Evolutionary conservation across 164 flowering plant genomes (phyloP).

Genomic region (Vitis labrusca): DNA sequence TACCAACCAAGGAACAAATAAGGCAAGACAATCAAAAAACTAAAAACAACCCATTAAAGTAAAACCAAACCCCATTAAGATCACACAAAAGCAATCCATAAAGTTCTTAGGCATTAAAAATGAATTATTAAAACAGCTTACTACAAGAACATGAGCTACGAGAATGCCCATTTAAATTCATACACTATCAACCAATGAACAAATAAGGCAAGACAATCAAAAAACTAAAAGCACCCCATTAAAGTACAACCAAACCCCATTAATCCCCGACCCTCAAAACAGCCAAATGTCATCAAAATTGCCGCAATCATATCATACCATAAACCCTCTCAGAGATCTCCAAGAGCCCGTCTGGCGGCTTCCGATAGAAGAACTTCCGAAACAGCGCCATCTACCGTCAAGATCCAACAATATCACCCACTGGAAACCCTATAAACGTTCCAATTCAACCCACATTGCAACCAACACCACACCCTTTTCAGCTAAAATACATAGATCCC

Average conservation of each 20-base stretch:
- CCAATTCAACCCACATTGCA: constrained; percentile 20
- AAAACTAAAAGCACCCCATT: neutral
- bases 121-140: no score
- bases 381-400: constrained; percentile 50
- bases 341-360: constrained; percentile 73
- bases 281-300: neutral
- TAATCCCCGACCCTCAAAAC: neutral
- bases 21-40: no score
- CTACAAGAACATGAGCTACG: neutral
- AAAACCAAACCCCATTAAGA: no score
- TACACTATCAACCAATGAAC: neutral
- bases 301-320: constrained; percentile 35
- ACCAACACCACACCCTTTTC: neutral
- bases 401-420: constrained; percentile 12
- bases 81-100: no score
- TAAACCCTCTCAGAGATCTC: constrained; percentile 66
- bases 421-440: constrained; percentile 8
- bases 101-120: no score
- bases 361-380: constrained; percentile 52
- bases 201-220: constrained; percentile 1
- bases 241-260: neutral
- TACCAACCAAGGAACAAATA: no score
- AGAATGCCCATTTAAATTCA: neutral
- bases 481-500: constrained; percentile 11
- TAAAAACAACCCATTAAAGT: no score